A percentile compares a stretch with the other conserved stretches of the same genome.
Conservation (phyloP, 768 basidiomycete species). For the Coprinellus aureogranulatus region DNA sequence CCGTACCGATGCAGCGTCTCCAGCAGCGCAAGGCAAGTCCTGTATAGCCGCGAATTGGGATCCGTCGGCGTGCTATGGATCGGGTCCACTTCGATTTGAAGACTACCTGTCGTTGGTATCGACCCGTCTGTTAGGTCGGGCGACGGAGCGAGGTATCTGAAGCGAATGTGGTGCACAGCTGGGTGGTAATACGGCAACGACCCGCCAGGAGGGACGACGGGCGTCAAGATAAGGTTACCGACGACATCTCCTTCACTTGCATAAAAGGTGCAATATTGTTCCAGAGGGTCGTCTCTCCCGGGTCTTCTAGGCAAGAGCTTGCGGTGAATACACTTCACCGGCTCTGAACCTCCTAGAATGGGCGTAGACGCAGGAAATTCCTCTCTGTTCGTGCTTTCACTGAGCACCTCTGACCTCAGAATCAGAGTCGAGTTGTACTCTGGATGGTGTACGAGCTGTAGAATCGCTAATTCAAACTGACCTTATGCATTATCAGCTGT, state of each 20-base stretch:
- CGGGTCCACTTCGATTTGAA: constrained; percentile 62
- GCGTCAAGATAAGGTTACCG: constrained; percentile 54
- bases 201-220: constrained; percentile 43
- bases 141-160: constrained; percentile 55
- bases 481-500: constrained; percentile 2
- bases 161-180: constrained; percentile 72
- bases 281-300: constrained; percentile 66
- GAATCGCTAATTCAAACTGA: constrained; percentile 72
- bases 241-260: constrained; percentile 17
- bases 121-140: constrained; percentile 11
- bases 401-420: constrained; percentile 71
- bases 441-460: constrained; percentile 79
- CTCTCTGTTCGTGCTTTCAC: constrained; percentile 27
- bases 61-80: constrained; percentile 49
- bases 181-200: constrained; percentile 90
- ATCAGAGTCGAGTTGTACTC: constrained; percentile 93
- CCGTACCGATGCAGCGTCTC: constrained; percentile 85
- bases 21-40: constrained; percentile 77
- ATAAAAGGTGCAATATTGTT: constrained; percentile 81
- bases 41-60: constrained; percentile 63
- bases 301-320: constrained; percentile 77
- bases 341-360: constrained; percentile 30
- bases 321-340: constrained; percentile 58
- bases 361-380: constrained; percentile 36
- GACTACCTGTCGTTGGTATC: background rate